phyloP scores from a whole-genome alignment of 2,329 filamentous ascomycete species.

The Cucurbitaria berberidis region DNA sequence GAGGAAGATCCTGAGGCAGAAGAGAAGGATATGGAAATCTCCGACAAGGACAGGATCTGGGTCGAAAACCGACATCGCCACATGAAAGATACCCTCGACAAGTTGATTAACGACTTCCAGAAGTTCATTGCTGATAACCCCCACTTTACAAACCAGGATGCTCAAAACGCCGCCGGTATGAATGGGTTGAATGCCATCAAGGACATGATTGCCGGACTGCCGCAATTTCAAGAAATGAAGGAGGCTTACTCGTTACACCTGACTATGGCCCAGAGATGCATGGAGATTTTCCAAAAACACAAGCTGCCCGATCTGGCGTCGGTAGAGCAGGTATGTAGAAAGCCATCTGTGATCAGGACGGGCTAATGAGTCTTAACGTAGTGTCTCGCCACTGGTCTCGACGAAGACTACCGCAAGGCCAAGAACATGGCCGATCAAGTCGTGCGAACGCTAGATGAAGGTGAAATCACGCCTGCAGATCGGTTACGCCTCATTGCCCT shows the following conservation, averaged over 20 bases:
- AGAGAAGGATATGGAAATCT: slow-evolving; percentile 89
- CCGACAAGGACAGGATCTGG: slow-evolving; percentile 93
- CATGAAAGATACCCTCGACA: slow-evolving; percentile 98
- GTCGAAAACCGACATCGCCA: slow-evolving; percentile 91
- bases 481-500: slow-evolving; percentile 83
- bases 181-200: slow-evolving; percentile 92
- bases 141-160: slow-evolving; percentile 80
- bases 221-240: slow-evolving; percentile 95
- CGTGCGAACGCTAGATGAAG: slow-evolving; percentile 86
- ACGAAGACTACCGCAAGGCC: slow-evolving; percentile 89
- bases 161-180: slow-evolving; percentile 73
- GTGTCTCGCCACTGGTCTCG: slow-evolving; percentile 86
- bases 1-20: slow-evolving; percentile 73
- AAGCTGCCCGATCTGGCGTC: slow-evolving; percentile 88
- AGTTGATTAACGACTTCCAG: slow-evolving; percentile 89
- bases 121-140: slow-evolving; percentile 91
- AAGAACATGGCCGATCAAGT: slow-evolving; percentile 88
- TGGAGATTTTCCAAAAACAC: slow-evolving; percentile 86
- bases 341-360: background rate
- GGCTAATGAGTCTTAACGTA: slow-evolving; percentile 30
- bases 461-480: slow-evolving; percentile 72
- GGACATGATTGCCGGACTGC: slow-evolving; percentile 94
- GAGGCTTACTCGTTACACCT: slow-evolving; percentile 93
- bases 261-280: slow-evolving; percentile 96
- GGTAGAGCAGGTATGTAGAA: slow-evolving; percentile 72